Evolutionary conservation across 2,329 filamentous ascomycete genomes (phyloP).

Genomic region (Aspergillus intermedius): DNA sequence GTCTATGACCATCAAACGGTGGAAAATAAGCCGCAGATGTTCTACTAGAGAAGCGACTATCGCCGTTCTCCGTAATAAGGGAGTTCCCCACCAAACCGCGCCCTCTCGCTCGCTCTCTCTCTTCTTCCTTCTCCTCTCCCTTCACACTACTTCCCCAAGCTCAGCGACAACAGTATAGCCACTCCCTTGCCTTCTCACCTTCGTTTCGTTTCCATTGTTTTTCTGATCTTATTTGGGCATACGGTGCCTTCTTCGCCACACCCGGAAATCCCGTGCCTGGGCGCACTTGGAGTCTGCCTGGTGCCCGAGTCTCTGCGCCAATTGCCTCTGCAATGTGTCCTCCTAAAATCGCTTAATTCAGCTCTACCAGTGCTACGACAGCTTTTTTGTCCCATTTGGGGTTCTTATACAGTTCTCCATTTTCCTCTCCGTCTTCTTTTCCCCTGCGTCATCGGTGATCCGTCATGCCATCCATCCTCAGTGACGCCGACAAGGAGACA

Average conservation of each 20-base stretch:
- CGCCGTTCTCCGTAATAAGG: neutral
- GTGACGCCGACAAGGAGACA: slow-evolving; percentile 89
- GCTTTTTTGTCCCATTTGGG: slow-evolving; percentile 6
- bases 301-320: neutral
- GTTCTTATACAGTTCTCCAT: slow-evolving; percentile 11
- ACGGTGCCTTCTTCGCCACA: neutral
- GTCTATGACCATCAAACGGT: neutral
- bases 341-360: slow-evolving; percentile 3
- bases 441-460: slow-evolving; percentile 5
- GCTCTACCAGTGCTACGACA: slow-evolving; percentile 3
- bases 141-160: neutral
- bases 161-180: neutral
- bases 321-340: slow-evolving; percentile 14
- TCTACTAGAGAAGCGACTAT: too few relatives aligned
- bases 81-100: neutral
- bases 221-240: neutral
- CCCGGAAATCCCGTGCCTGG: slow-evolving; percentile 3
- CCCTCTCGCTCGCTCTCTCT: neutral
- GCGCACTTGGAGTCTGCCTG: slow-evolving; percentile 5
- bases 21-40: neutral
- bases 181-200: neutral
- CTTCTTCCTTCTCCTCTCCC: neutral
- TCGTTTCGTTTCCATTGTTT: neutral
- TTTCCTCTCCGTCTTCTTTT: slow-evolving; percentile 3
- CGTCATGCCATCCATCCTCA: slow-evolving; percentile 61